Conservation (phyloP, 306 rosid species). For the Vigna unguiculata region DNA sequence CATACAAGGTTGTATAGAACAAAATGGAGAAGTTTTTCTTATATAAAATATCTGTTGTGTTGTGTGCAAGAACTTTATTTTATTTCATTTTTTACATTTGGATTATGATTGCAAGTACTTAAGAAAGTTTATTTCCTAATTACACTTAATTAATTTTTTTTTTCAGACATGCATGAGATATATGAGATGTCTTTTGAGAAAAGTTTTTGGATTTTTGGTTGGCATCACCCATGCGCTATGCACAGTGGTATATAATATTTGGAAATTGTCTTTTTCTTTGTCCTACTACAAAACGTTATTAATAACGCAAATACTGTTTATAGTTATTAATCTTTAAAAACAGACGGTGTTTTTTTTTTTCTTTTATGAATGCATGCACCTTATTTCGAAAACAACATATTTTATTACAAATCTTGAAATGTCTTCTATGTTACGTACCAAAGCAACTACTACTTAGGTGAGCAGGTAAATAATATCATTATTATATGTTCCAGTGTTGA, state of each 20-base stretch:
- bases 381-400: not conserved
- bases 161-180: not conserved
- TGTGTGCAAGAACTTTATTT: slow-evolving; percentile 5
- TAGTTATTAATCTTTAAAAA: not conserved
- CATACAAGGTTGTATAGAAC: not conserved
- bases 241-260: slow-evolving; percentile 29
- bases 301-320: not conserved
- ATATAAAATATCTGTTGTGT: slow-evolving; percentile 10
- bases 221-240: slow-evolving; percentile 13
- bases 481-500: slow-evolving; percentile 21
- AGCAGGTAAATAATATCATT: not conserved
- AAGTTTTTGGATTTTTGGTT: not conserved
- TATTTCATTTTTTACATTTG: not conserved
- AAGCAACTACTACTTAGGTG: not conserved
- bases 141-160: not conserved
- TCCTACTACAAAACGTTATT: slow-evolving; percentile 8
- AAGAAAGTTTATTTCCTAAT: not conserved
- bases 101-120: not conserved
- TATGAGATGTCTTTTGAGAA: not conserved
- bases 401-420: not conserved
- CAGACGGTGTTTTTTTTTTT: not conserved
- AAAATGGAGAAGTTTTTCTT: slow-evolving; percentile 31
- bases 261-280: slow-evolving; percentile 8
- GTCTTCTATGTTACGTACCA: not conserved
- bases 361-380: not conserved